These are phyloP conservation scores for Fragilariopsis cylindrus DNA, from an alignment of 108 stramenopile genomes.

Conservation along the genomic window DNA sequence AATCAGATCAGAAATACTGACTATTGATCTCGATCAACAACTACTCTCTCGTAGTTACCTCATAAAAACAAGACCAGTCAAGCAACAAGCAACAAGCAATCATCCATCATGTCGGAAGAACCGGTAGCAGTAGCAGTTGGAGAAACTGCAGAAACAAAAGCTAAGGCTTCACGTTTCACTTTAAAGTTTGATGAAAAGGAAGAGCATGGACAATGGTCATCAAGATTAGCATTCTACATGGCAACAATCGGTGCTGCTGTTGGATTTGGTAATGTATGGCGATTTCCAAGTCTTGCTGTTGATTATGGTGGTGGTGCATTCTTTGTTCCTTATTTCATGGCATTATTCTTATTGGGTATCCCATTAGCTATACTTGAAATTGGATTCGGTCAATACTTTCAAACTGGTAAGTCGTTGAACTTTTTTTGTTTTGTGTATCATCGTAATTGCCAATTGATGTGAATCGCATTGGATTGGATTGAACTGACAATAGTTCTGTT, in stretches of 20 bases:
- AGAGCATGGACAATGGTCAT: slow-evolving; percentile 42
- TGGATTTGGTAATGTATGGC: slow-evolving; percentile 77
- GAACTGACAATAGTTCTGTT: background rate
- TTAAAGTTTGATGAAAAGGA: slow-evolving; percentile 13
- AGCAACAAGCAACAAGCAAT: background rate
- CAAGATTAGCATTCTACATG: slow-evolving; percentile 55
- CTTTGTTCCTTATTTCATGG: slow-evolving; percentile 59
- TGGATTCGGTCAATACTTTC: slow-evolving; percentile 55
- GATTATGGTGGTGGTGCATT: slow-evolving; percentile 63
- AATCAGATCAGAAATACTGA: too few relatives aligned
- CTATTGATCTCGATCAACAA: slow-evolving; percentile 8
- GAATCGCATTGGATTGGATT: background rate
- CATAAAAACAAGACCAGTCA: too few relatives aligned
- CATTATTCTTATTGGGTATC: slow-evolving; percentile 66
- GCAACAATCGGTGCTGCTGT: slow-evolving; percentile 65
- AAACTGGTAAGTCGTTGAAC: slow-evolving; percentile 19
- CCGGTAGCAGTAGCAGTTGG: background rate
- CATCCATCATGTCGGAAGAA: slow-evolving; percentile 9
- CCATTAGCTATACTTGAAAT: slow-evolving; percentile 64
- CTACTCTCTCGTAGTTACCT: background rate
- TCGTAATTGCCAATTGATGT: too few relatives aligned
- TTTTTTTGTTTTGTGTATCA: too few relatives aligned
- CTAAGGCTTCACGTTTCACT: slow-evolving; percentile 9
- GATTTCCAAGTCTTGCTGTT: slow-evolving; percentile 67
- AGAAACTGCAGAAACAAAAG: slow-evolving; percentile 4